Evolutionary conservation across 179 eudicot genomes (phyloP).

Genomic region (Camellia oleifera): DNA sequence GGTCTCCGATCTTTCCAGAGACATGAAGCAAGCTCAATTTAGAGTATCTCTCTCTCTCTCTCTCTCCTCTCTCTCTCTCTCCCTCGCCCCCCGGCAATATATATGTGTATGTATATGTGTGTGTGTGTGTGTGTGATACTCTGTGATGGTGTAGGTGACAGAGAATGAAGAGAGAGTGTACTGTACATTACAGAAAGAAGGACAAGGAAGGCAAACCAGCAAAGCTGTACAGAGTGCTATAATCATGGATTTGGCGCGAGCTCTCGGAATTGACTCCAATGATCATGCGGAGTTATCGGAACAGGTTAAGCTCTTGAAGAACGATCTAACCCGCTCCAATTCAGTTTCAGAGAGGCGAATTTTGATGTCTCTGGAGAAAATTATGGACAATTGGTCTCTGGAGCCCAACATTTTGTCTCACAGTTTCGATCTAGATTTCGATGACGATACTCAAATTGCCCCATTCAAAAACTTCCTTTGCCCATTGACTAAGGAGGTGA

Average conservation of each 20-base stretch:
- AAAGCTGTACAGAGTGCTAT: conserved; percentile 64
- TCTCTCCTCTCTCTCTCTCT: conserved; percentile 3
- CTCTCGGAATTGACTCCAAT: conserved; percentile 48
- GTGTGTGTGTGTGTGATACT: not conserved
- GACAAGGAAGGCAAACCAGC: conserved; percentile 43
- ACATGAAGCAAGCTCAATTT: conserved; percentile 64
- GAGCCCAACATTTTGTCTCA: conserved; percentile 36
- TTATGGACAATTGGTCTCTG: conserved; percentile 43
- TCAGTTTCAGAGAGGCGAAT: conserved; percentile 59
- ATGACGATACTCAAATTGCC: conserved; percentile 52
- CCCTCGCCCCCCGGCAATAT: not conserved
- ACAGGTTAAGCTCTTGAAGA: conserved; percentile 47
- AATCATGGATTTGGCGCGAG: conserved; percentile 70
- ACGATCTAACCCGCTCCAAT: conserved; percentile 48
- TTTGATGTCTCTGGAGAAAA: conserved; percentile 50
- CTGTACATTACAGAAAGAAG: conserved; percentile 51
- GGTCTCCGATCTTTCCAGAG: conserved; percentile 52
- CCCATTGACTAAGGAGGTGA: conserved; percentile 67
- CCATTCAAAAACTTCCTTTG: conserved; percentile 70
- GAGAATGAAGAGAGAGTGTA: conserved; percentile 59
- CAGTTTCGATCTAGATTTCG: conserved; percentile 41
- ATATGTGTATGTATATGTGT: not conserved
- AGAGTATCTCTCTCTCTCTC: conserved; percentile 25
- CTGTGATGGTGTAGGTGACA: conserved; percentile 44
- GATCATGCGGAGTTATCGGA: conserved; percentile 40